A percentile compares a stretch with the other conserved stretches of the same genome.
phyloP scores from a whole-genome alignment of 305 asterid species.

The Fraxinus sp. region DNA sequence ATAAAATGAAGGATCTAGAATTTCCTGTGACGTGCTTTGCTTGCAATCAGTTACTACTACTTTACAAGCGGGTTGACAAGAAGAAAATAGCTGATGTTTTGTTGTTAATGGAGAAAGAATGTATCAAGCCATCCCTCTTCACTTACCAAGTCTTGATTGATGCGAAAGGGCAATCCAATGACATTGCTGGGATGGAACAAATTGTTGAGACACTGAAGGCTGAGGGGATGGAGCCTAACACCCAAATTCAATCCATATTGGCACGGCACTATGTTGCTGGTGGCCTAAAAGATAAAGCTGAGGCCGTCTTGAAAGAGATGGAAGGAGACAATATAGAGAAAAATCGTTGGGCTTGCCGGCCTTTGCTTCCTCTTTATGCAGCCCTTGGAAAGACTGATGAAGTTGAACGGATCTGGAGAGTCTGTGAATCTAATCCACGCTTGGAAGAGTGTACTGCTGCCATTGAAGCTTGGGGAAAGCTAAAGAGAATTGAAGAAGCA shows the following conservation, averaged over 20 bases:
- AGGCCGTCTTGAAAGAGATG: constrained; percentile 54
- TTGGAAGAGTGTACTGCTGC: constrained; percentile 50
- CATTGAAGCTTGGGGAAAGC: constrained; percentile 74
- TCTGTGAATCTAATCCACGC: constrained; percentile 53
- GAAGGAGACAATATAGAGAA: constrained; percentile 48
- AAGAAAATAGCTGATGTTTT: constrained; percentile 71
- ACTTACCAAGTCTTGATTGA: constrained; percentile 65
- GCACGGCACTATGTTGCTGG: constrained; percentile 49
- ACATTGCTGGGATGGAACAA: constrained; percentile 75
- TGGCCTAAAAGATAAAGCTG: constrained; percentile 71
- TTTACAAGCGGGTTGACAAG: constrained; percentile 62
- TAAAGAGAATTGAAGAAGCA: constrained; percentile 59
- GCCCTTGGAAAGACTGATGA: constrained; percentile 59
- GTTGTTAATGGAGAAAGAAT: constrained; percentile 69
- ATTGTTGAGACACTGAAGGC: constrained; percentile 63
- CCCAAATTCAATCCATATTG: constrained; percentile 32
- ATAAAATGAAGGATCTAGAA: constrained; percentile 60
- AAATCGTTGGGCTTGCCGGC: constrained; percentile 44
- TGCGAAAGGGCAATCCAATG: constrained; percentile 60
- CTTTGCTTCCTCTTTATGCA: constrained; percentile 68
- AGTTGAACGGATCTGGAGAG: constrained; percentile 66
- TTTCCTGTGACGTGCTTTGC: constrained; percentile 48
- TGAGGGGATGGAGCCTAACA: constrained; percentile 51
- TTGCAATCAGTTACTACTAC: constrained; percentile 70
- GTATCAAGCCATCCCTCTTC: constrained; percentile 56